Evolutionary conservation across 2,329 filamentous ascomycete species (phyloP).

Genomic region (Penicillium concentricum): DNA sequence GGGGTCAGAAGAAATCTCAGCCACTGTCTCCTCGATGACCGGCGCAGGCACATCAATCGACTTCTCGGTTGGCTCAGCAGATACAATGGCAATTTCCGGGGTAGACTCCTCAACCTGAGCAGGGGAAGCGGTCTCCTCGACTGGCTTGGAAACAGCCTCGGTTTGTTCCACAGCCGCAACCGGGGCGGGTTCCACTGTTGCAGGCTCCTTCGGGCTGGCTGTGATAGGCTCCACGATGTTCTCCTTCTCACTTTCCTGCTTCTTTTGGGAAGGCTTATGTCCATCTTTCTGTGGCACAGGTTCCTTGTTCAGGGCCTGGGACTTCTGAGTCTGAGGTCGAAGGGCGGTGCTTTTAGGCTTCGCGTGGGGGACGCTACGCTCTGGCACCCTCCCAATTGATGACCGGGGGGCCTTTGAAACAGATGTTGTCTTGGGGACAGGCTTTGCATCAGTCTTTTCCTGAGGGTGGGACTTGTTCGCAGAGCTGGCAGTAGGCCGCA

Average conservation of each 20-base stretch:
- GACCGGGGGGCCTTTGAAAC: conserved; percentile 23
- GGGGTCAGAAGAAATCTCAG: not conserved
- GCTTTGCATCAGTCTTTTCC: conserved; percentile 46
- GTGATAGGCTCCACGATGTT: conserved; percentile 12
- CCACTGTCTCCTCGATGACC: conserved; percentile 6
- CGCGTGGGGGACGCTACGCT: conserved; percentile 15
- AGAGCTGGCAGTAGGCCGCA: conserved; percentile 52
- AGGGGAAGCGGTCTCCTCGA: not conserved
- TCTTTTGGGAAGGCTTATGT: conserved; percentile 1
- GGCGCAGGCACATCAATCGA: conserved; percentile 9
- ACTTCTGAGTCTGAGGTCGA: conserved; percentile 24
- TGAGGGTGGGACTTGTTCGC: conserved; percentile 50
- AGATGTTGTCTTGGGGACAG: conserved; percentile 34
- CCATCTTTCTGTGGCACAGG: conserved; percentile 1
- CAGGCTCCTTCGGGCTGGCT: conserved; percentile 10
- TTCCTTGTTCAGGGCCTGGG: conserved; percentile 15
- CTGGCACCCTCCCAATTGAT: conserved; percentile 25
- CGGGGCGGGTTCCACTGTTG: not conserved
- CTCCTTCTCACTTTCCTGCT: conserved; percentile 21
- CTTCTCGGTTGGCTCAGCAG: conserved; percentile 2
- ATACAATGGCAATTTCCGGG: not conserved
- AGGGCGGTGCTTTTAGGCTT: conserved; percentile 19
- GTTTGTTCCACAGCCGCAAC: conserved; percentile 6
- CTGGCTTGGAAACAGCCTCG: not conserved
- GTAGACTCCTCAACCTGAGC: not conserved